Conservation (phyloP, 495 filamentous ascomycete species). For the Friedmanniomyces endolithicus region DNA sequence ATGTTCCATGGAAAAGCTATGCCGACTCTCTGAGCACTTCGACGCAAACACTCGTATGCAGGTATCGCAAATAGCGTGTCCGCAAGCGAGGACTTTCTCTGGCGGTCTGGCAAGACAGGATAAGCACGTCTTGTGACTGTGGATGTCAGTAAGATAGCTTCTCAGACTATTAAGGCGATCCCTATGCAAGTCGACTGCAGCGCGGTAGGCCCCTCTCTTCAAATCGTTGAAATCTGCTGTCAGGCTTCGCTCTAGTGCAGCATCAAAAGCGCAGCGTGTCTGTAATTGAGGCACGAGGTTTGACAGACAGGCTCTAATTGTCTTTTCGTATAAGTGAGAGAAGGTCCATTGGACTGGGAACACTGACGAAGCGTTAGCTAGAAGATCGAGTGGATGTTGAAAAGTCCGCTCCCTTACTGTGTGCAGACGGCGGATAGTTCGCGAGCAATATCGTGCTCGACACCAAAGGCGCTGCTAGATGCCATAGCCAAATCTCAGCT, state of each 20-base stretch:
- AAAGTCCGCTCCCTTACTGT: constrained; percentile 2
- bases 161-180: too few species aligned
- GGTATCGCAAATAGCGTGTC: constrained; percentile 27
- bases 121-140: constrained; percentile 16
- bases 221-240: too few species aligned
- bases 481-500: constrained; percentile 4
- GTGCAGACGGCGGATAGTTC: neutral
- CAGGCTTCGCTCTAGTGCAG: too few species aligned
- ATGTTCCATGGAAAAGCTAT: neutral
- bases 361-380: too few species aligned
- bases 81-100: constrained; percentile 25
- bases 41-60: constrained; percentile 25
- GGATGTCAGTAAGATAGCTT: too few species aligned
- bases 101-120: constrained; percentile 22
- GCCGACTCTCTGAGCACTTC: neutral
- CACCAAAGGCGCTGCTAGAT: neutral
- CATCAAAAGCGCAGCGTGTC: too few species aligned
- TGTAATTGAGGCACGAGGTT: too few species aligned
- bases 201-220: too few species aligned
- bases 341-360: too few species aligned
- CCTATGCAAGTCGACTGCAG: too few species aligned
- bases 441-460: neutral
- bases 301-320: too few species aligned
- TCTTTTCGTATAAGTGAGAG: too few species aligned
- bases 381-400: neutral